Conservation (phyloP, 371 early-diverging fungal species). For the Mucor mucedo region DNA sequence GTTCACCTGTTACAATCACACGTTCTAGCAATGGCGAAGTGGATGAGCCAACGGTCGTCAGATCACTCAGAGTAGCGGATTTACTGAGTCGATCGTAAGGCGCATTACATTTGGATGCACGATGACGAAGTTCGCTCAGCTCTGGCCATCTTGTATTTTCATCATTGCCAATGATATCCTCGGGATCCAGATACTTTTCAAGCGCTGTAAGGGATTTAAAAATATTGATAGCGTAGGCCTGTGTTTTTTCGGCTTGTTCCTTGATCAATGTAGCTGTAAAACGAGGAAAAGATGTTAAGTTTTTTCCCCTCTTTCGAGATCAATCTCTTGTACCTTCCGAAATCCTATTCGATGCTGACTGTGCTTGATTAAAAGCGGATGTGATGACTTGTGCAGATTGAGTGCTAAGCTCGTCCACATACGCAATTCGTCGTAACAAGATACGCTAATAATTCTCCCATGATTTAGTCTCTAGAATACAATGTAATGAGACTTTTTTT, state of each 20-base stretch:
- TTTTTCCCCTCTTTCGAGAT: neutral
- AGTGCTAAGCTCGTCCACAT: slow-evolving; percentile 36
- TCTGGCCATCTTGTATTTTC: slow-evolving; percentile 18
- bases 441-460: neutral
- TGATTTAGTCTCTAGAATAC: neutral
- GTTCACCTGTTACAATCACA: slow-evolving; percentile 3
- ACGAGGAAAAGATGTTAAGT: neutral
- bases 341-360: slow-evolving; percentile 24
- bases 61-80: slow-evolving; percentile 17
- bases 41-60: slow-evolving; percentile 19
- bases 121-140: slow-evolving; percentile 7
- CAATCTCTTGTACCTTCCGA: slow-evolving; percentile 25
- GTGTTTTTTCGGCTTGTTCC: slow-evolving; percentile 21
- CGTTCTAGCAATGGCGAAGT: slow-evolving; percentile 11
- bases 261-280: slow-evolving; percentile 19
- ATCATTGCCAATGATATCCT: slow-evolving; percentile 11
- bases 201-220: slow-evolving; percentile 25
- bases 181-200: slow-evolving; percentile 22
- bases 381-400: slow-evolving; percentile 16
- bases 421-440: slow-evolving; percentile 32
- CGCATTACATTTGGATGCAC: neutral
- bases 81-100: slow-evolving; percentile 20
- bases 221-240: slow-evolving; percentile 10
- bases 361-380: slow-evolving; percentile 29
- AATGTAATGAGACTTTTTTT: neutral